These are phyloP conservation scores for Chimonanthus praecox DNA, from an alignment of 164 flowering plant species.

Conservation along the genomic window DNA sequence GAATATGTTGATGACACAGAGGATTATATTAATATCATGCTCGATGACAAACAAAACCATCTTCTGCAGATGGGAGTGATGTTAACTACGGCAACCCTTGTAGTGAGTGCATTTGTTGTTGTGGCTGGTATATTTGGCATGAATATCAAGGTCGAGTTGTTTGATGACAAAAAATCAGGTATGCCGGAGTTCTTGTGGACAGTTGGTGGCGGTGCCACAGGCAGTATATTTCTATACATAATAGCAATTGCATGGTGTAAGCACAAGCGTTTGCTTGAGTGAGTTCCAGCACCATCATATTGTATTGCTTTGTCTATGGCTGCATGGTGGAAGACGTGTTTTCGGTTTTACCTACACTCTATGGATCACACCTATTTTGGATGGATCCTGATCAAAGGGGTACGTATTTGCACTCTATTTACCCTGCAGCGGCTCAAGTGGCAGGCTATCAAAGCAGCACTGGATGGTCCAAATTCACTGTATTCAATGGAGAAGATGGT, in stretches of 20 bases:
- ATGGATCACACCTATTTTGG: too few relatives aligned
- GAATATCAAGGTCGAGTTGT: constrained; percentile 81
- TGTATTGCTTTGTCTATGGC: neutral
- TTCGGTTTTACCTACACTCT: too few relatives aligned
- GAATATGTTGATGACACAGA: constrained; percentile 98
- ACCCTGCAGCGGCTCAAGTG: too few relatives aligned
- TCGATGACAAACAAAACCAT: constrained; percentile 97
- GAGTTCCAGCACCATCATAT: constrained; percentile 5
- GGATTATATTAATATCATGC: constrained; percentile 95
- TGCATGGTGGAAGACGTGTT: neutral
- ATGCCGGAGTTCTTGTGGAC: constrained; percentile 63
- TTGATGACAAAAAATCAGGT: constrained; percentile 29
- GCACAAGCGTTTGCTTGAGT: constrained; percentile 77
- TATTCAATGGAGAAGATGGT: too few relatives aligned
- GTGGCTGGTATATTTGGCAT: constrained; percentile 86
- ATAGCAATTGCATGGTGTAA: constrained; percentile 85
- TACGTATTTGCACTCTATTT: too few relatives aligned
- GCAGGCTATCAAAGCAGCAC: too few relatives aligned
- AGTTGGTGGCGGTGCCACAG: constrained; percentile 47
- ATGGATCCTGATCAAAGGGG: too few relatives aligned
- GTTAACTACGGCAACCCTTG: constrained; percentile 86
- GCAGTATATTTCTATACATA: constrained; percentile 54
- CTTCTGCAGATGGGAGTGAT: constrained; percentile 94
- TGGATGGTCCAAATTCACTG: too few relatives aligned
- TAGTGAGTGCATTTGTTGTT: constrained; percentile 75